Evolutionary conservation across 345 rosid species (phyloP), one percentile per base, ranked within the genome.

Genomic region (Corchorus capsularis): DNA sequence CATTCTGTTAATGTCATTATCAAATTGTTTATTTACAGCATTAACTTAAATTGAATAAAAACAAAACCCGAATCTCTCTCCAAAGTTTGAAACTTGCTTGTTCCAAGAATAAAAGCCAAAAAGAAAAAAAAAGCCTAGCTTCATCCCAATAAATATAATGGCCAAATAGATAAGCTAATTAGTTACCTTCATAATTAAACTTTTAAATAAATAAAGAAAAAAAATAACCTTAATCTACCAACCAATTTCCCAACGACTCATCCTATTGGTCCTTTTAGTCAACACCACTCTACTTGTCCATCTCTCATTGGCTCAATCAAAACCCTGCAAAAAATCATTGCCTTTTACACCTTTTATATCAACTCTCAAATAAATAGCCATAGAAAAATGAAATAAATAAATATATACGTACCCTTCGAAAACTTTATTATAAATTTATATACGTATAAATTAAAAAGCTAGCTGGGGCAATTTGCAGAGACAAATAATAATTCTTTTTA

Each of bases 341-440:
- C 4, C 35, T 3, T 27, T 9, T 22, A 32, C 1, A 32, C 17
- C 37, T 52, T 15, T 52, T 27, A 39, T 39, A 6, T 0, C 4
- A 15, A 12, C n/a, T 39, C 56, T 17, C 64, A 60, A n/a, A n/a
- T n/a, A n/a, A n/a, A 60, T 4, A 5, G 41, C 64, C 64, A 6
- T 32, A 60, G 39, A 13, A 63, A 14, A 17, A 43, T 39, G 6
- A 7, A 45, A 66, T 9, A 50, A 27, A 27, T 27, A 27, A 27
- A 27, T 27, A 69, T 50, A 16, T 22, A 69, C 32, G 27, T 35
- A 32, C 2, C 4, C 27, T 50, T 41, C 6, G 27, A 27, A 37
- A 55, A 55, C 75, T 57, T 43, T 8, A 56, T 41, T n/a, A 37
- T n/a, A n/a, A n/a, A n/a, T n/a, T n/a, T n/a, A n/a, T 54, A n/a